These are phyloP conservation scores for Dothistroma pini DNA, from an alignment of 2,329 filamentous ascomycete genomes.

Conservation along the genomic window DNA sequence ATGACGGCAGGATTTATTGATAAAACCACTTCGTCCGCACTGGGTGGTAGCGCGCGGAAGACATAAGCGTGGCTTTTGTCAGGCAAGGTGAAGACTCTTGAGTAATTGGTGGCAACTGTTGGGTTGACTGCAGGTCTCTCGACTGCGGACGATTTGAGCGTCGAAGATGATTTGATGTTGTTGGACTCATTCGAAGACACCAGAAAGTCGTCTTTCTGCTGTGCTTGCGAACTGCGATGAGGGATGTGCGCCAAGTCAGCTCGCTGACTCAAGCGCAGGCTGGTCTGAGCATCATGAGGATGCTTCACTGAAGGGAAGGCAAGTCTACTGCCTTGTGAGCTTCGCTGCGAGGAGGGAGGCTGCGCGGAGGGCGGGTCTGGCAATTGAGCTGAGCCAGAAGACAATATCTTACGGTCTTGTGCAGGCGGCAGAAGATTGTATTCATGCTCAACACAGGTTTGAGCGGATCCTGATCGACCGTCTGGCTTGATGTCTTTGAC, in stretches of 20 bases:
- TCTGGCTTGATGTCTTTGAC: conserved; percentile 24
- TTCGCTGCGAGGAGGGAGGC: conserved; percentile 27
- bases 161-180: conserved; percentile 7
- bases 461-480: conserved; percentile 3
- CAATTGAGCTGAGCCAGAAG: neutral
- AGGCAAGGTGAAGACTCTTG: conserved; percentile 24
- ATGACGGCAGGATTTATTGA: conserved; percentile 66
- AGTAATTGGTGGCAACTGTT: conserved; percentile 17
- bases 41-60: conserved; percentile 42
- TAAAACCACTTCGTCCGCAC: conserved; percentile 45
- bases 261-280: conserved; percentile 63
- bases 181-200: conserved; percentile 2
- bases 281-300: conserved; percentile 61
- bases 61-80: conserved; percentile 29
- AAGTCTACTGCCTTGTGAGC: conserved; percentile 49
- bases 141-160: conserved; percentile 6
- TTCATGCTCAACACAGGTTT: conserved; percentile 10
- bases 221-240: conserved; percentile 12
- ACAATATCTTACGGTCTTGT: conserved; percentile 7
- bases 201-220: conserved; percentile 3
- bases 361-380: conserved; percentile 14
- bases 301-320: conserved; percentile 76
- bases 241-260: conserved; percentile 31
- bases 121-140: conserved; percentile 1
- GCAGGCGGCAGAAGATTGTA: conserved; percentile 15